Percentiles rank a stretch among this genome's conserved stretches.
Evolutionary conservation across 805 yeast genomes (phyloP).

Genomic region (Ogataea dorogensis): DNA sequence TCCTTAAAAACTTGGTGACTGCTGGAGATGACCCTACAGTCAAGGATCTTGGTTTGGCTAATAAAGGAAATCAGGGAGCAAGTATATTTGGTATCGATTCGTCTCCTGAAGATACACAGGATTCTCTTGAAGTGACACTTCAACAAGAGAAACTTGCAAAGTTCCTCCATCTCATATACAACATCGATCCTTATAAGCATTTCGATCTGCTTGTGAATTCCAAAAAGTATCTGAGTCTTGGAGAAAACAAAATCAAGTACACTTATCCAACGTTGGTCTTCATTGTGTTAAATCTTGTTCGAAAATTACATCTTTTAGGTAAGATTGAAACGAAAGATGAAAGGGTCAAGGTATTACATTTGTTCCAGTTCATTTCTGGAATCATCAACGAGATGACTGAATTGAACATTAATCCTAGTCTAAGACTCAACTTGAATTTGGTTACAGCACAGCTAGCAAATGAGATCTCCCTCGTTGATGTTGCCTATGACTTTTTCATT

Average conservation of each 20-base stretch:
- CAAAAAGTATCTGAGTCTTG: constrained; percentile 49
- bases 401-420: constrained; percentile 29
- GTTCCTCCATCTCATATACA: constrained; percentile 60
- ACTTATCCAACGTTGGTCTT: constrained; percentile 78
- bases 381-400: constrained; percentile 65
- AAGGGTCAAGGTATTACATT: constrained; percentile 23
- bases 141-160: constrained; percentile 67
- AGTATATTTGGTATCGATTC: constrained; percentile 29
- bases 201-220: constrained; percentile 45
- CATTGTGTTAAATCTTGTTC: constrained; percentile 56
- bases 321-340: constrained; percentile 25
- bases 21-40: constrained; percentile 30
- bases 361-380: constrained; percentile 74
- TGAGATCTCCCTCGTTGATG: constrained; percentile 65
- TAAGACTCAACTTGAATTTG: constrained; percentile 50
- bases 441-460: constrained; percentile 77
- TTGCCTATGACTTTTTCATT: constrained; percentile 83
- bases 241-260: constrained; percentile 54
- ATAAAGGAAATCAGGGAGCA: constrained; percentile 12
- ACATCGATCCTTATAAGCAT: constrained; percentile 45
- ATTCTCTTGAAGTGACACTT: constrained; percentile 37
- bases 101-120: constrained; percentile 25
- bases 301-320: constrained; percentile 40
- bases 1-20: constrained; percentile 54
- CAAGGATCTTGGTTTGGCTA: constrained; percentile 38